phyloP scores from a whole-genome alignment of 1,139 yeast genomes.

The Taiozyma onychis region DNA sequence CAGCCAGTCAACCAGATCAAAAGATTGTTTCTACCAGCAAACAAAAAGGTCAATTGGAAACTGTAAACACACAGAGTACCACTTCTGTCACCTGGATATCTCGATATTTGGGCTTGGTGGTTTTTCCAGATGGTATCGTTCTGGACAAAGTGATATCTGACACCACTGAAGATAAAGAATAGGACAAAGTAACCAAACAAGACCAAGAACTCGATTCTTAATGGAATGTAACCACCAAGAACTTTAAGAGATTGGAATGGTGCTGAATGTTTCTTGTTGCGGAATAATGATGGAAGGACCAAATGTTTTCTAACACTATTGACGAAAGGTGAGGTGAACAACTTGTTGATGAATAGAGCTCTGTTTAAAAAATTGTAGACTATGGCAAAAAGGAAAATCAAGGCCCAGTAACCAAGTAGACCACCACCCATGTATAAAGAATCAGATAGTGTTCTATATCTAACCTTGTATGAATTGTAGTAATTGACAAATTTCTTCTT shows the following conservation, averaged over 20 bases:
- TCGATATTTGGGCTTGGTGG: constrained; percentile 41
- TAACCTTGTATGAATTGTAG: constrained; percentile 28
- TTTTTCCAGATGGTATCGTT: constrained; percentile 37
- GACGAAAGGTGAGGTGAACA: constrained; percentile 28
- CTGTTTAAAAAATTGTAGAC: constrained; percentile 34
- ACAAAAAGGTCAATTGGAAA: constrained; percentile 47
- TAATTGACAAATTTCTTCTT: constrained; percentile 29
- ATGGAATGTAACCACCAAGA: constrained; percentile 35
- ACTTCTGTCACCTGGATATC: constrained; percentile 58
- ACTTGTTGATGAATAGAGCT: constrained; percentile 32
- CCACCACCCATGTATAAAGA: constrained; percentile 46
- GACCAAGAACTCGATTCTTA: constrained; percentile 51
- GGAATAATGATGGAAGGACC: constrained; percentile 40
- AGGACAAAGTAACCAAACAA: constrained; percentile 38
- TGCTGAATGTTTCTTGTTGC: constrained; percentile 24
- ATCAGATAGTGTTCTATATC: constrained; percentile 34
- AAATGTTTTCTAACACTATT: constrained; percentile 41
- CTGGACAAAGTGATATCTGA: constrained; percentile 35
- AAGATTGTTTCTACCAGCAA: constrained; percentile 66
- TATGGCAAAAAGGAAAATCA: constrained; percentile 37
- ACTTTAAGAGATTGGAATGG: constrained; percentile 11
- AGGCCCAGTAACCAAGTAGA: constrained; percentile 43
- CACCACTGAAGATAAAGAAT: constrained; percentile 32
- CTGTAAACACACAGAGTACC: constrained; percentile 43
- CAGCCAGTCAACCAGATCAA: constrained; percentile 62